Base-by-base conservation (phyloP, 2,329 filamentous ascomycete genomes). In the Penicillium sp. region DNA sequence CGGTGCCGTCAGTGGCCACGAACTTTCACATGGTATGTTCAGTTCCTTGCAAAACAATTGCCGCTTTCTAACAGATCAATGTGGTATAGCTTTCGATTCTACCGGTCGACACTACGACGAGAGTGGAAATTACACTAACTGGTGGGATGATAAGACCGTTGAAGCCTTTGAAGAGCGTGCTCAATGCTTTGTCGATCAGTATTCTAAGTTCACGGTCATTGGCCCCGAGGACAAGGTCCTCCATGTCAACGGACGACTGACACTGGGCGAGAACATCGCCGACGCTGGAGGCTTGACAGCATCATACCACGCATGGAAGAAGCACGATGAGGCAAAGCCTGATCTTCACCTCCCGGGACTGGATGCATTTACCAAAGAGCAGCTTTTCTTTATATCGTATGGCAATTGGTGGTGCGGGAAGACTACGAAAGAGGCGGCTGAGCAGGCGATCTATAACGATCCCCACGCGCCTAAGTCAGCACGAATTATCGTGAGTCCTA, bases 181-280 rank as follows among this genome's bases (percentile, higher is more conserved):
- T 0, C 68, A 82, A 53, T 87, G 84, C 65, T 85, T 87, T 52
- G 70, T 85, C 2, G 71, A 84, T n/a, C 82, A 87, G 66, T 87
- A 84, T 62, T 67, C 69, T 50, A 76, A 82, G 31, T 84, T 78
- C 61, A 79, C 77, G 0, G 73, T 85, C 12, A 70, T 72, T 0
- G 79, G 77, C 0, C 72, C 78, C 10, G 74, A 82, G 33, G 78
- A 73, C 1, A 76, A 79, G 53, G 71, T 75, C 4, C 69, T 84
- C 0, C 77, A 82, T 53, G 77, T 86, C 48, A 81, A 84, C 51
- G 84, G 83, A 9, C 71, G 70, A 22, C 70, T 81, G 13, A 87
- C 83, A 0, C 69, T 86, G 2, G 80, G 79, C 19, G 84, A 87
- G 68, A 87, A 87, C 61, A 83, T 87, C 60, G 83, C 83, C 1